These are phyloP conservation scores for Limnanthes douglasii DNA, from an alignment of 345 rosid species.

Conservation along the genomic window DNA sequence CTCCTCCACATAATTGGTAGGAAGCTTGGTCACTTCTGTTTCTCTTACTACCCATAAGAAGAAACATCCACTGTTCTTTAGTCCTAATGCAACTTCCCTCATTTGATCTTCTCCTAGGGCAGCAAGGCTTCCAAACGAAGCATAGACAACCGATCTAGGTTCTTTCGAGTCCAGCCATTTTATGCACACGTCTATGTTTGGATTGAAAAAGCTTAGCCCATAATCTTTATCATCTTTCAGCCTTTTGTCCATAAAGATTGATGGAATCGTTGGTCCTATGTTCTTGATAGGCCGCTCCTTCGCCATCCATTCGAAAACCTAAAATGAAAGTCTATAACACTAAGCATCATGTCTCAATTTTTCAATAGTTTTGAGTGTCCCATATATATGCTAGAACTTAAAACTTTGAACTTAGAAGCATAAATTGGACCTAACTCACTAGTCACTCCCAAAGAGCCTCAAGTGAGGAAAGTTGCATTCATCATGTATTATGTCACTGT, in stretches of 20 bases:
- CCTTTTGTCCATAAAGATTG: conserved; percentile 29
- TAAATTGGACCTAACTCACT: not conserved
- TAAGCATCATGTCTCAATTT: not conserved
- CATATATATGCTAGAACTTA: not conserved
- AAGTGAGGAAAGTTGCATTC: too few species aligned
- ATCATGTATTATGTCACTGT: too few species aligned
- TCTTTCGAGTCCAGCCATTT: conserved; percentile 36
- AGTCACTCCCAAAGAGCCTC: too few species aligned
- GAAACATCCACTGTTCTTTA: conserved; percentile 13
- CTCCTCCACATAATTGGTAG: conserved; percentile 14
- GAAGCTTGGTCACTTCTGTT: conserved; percentile 26
- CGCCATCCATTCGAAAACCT: conserved; percentile 26
- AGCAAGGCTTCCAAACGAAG: conserved; percentile 48
- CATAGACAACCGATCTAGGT: conserved; percentile 29
- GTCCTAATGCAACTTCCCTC: conserved; percentile 31
- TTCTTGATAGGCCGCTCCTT: conserved; percentile 19
- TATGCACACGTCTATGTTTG: conserved; percentile 14
- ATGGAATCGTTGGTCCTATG: conserved; percentile 41
- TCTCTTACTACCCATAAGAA: conserved; percentile 56
- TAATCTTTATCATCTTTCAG: conserved; percentile 23
- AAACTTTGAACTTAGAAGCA: not conserved
- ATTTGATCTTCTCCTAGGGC: conserved; percentile 25
- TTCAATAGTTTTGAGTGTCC: not conserved
- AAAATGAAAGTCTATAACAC: not conserved
- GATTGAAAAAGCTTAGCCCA: conserved; percentile 36